These are phyloP conservation scores for Neurospora sp. DNA, from an alignment of 495 filamentous ascomycete species.

Conservation along the genomic window DNA sequence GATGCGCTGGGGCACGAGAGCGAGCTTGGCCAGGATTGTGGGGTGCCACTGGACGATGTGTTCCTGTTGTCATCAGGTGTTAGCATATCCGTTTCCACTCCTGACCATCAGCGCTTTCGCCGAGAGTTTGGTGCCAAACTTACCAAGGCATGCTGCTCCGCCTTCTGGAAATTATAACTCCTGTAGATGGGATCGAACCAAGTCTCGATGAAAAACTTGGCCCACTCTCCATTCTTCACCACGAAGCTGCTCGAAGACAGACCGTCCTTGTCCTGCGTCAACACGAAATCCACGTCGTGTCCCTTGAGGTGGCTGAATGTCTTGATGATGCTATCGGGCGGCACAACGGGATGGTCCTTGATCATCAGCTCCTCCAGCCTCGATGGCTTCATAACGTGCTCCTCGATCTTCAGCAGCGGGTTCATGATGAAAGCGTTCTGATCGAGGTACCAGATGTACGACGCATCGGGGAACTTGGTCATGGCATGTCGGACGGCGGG, in stretches of 20 bases:
- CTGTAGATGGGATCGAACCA: conserved; percentile 96
- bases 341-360: conserved; percentile 77
- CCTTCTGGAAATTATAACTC: conserved; percentile 90
- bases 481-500: conserved; percentile 88
- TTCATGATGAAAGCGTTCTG: conserved; percentile 85
- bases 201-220: conserved; percentile 81
- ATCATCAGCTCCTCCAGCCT: conserved; percentile 73
- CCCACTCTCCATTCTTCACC: conserved; percentile 79
- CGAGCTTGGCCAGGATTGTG: conserved; percentile 84
- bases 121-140: conserved; percentile 13
- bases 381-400: conserved; percentile 55
- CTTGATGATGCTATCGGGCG: conserved; percentile 91
- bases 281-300: conserved; percentile 68
- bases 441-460: conserved; percentile 79
- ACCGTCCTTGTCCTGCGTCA: conserved; percentile 81
- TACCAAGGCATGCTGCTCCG: conserved; percentile 86
- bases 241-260: conserved; percentile 67
- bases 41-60: conserved; percentile 97
- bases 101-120: background rate
- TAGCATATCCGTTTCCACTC: conserved; percentile 4
- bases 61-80: conserved; percentile 42
- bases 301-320: conserved; percentile 75
- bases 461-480: conserved; percentile 58
- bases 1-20: conserved; percentile 69
- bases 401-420: conserved; percentile 52